phyloP scores from a whole-genome alignment of 2,329 filamentous ascomycete genomes.

The Penicillium sp. region DNA sequence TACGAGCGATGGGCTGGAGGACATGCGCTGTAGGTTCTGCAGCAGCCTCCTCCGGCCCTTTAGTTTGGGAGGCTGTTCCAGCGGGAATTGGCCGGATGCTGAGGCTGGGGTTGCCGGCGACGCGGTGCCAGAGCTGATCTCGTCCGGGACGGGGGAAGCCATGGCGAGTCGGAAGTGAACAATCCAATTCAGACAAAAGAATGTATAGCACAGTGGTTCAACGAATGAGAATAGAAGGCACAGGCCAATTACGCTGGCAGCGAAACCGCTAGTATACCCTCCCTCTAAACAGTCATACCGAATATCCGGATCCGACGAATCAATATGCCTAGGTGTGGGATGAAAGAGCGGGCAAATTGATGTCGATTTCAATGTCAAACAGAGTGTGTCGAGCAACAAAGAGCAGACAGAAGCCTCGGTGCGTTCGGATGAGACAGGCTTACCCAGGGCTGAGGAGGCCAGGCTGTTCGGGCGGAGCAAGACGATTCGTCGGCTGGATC shows the following conservation, averaged over 20 bases:
- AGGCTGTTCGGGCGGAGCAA: neutral
- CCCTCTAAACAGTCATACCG: slow-evolving; percentile 1
- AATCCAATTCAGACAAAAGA: neutral
- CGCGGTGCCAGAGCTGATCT: slow-evolving; percentile 28
- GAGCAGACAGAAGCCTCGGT: no score
- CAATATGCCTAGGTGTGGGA: neutral
- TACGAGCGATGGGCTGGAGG: slow-evolving; percentile 70
- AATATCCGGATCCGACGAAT: neutral
- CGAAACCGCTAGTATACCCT: neutral
- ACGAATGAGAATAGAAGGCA: no score
- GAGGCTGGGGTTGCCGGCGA: slow-evolving; percentile 34
- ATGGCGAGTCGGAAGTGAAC: slow-evolving; percentile 19
- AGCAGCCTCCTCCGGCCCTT: slow-evolving; percentile 68
- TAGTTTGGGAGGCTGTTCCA: slow-evolving; percentile 51
- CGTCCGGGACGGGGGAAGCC: slow-evolving; percentile 26
- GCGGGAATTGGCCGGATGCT: slow-evolving; percentile 30
- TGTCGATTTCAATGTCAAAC: neutral
- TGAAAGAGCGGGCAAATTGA: neutral
- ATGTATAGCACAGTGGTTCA: neutral
- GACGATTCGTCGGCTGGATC: slow-evolving; percentile 7
- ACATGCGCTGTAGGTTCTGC: slow-evolving; percentile 72
- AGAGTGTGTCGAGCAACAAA: neutral
- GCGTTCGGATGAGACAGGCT: no score
- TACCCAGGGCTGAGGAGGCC: neutral
- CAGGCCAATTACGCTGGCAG: neutral